Evolutionary conservation across 495 filamentous ascomycete genomes (phyloP).

Genomic region (Xylaria longipes): DNA sequence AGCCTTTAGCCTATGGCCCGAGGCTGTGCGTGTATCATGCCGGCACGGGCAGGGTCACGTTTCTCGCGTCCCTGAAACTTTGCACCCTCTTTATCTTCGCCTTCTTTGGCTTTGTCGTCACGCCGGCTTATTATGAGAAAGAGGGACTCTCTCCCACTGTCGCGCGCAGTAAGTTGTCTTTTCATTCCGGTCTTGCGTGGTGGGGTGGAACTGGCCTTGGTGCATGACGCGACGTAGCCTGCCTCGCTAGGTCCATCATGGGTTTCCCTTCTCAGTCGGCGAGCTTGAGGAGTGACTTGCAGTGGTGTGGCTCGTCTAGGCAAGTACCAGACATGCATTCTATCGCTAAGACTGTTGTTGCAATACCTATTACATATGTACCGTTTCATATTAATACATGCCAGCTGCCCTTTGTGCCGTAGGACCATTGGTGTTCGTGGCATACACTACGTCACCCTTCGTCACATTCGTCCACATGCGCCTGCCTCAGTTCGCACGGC

Average conservation of each 20-base stretch:
- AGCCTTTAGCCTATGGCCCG: background rate
- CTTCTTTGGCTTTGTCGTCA: slow-evolving; percentile 65
- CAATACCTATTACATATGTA: too few relatives aligned
- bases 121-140: slow-evolving; percentile 62
- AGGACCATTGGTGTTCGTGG: slow-evolving; percentile 70
- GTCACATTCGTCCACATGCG: slow-evolving; percentile 75
- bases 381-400: slow-evolving; percentile 22
- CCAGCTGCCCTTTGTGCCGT: slow-evolving; percentile 65
- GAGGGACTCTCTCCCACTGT: slow-evolving; percentile 43
- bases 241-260: too few relatives aligned
- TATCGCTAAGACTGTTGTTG: too few relatives aligned
- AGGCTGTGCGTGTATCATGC: slow-evolving; percentile 44
- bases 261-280: too few relatives aligned
- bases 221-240: too few relatives aligned
- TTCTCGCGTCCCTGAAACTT: slow-evolving; percentile 71
- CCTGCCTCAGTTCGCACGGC: slow-evolving; percentile 71
- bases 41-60: slow-evolving; percentile 68
- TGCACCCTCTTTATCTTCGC: slow-evolving; percentile 73
- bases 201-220: too few relatives aligned
- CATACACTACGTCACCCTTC: slow-evolving; percentile 69
- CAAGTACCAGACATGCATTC: too few relatives aligned
- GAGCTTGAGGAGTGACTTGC: too few relatives aligned
- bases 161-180: slow-evolving; percentile 29
- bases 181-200: background rate
- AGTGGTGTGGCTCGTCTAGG: too few relatives aligned